Evolutionary conservation across 23 red algal species (phyloP), one percentile per base, ranked within the genome.

Genomic region (Rhodosorus marinus): DNA sequence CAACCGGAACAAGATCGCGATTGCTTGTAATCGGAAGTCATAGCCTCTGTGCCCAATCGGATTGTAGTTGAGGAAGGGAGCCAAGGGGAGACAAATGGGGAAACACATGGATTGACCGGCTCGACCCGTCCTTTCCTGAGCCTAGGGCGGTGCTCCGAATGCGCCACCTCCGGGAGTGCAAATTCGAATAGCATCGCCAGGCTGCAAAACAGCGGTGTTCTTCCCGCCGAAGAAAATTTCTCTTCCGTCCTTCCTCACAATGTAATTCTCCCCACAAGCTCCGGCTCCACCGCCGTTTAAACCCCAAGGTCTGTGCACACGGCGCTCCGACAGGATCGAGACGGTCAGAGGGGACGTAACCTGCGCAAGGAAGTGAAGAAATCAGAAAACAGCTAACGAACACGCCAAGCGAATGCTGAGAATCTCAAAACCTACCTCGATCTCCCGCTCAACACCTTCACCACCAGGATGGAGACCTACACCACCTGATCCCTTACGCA

Each of bases 161-260:
- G 72, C 87, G 0, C 87, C 87, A 17, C 76, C 87, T 6, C 87
- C 87, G n/a, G 87, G 87, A 26, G 87, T 94, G 22, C 72, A 49
- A 55, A 94, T 83, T 17, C 38, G 60, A 7, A 94, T 59, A 26
- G 58, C 57, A 53, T 94, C 87, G 22, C 87, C 75, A 20, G 45
- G 24, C 24, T 59, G 22, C 15, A 94, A 62, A 5, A 55, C 25
- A 5, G 84, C 47, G 25, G 34, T 60, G 32, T 58, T 60, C 36
- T 82, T 94, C 21, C 70, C 77, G 17, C 76, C 76, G n/a, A 94
- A 33, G 3, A 35, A 17, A 51, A 69, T 22, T 22, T 65, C 17
- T 43, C 65, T 22, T 22, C 11, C 35, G 29, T 8, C 42, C 33
- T 24, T 5, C 17, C 51, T 55, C 14, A 47, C 15, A 9, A 32